Evolutionary conservation across 2,329 filamentous ascomycete species (phyloP), one percentile per base, ranked within the genome.

Genomic region (Penicillium capsulatum): DNA sequence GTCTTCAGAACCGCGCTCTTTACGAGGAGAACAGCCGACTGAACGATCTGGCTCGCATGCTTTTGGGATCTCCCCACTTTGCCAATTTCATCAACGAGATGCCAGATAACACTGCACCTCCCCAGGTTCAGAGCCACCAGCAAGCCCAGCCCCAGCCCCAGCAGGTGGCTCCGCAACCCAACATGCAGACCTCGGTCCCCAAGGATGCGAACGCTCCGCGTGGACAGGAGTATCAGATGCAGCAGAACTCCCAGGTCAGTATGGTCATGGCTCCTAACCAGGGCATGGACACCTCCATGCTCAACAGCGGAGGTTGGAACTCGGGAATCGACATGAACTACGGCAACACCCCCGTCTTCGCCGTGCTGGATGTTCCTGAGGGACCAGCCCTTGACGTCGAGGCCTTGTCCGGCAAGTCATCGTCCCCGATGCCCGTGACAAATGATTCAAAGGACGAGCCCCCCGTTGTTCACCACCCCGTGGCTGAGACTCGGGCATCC

Each of bases 261-360:
- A 85, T 94, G 76, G 80, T 84, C 42, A 84, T 90, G 76, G 80
- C 94, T 32, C 86, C 88, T 1, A 88, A 94, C 66, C 81, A 85
- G 53, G 74, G 70, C 36, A 73, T 89, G 65, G 85, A 94, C 57
- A 82, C 89, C 54, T 79, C 81, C 67, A 75, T 92, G 54, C 64
- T 89, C 31, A 62, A 57, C 46, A 65, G 55, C 38, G 55, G 53
- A 29, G 62, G 65, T 15, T 73, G 69, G 67, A 69, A 69, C 49
- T 65, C 67, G 4, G 67, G 66, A 2, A 67, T 71, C 26, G 68
- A 71, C 28, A 63, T 69, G 49, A 70, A 65, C 51, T 69, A 58
- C 32, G 59, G 53, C 38, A 69, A 71, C 42, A 58, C 67, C 7
- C 57, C 68, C 10, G 65, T 73, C 34, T 94, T 85, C 56, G 78